These are phyloP conservation scores for Monilinia aucupariae DNA, from an alignment of 2,329 filamentous ascomycete species.

Conservation along the genomic window DNA sequence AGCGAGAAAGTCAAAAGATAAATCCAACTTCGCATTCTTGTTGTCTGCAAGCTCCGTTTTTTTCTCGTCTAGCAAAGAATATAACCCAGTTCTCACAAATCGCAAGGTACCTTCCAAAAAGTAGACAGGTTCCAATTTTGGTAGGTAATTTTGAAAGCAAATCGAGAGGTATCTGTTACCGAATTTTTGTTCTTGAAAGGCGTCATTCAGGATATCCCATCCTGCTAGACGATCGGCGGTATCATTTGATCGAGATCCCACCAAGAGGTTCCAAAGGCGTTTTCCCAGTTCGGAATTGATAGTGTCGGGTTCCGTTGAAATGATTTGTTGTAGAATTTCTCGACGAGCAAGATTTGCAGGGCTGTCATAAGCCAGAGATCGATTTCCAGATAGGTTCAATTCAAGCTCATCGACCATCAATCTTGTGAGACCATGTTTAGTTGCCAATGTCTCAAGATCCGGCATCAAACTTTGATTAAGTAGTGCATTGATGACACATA, in stretches of 20 bases:
- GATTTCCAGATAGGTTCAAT: constrained; percentile 33
- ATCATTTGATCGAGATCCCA: constrained; percentile 58
- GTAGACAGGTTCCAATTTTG: constrained; percentile 49
- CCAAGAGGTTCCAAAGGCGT: constrained; percentile 66
- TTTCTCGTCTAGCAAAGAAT: constrained; percentile 46
- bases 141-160: constrained; percentile 53
- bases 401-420: constrained; percentile 62
- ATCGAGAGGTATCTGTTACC: constrained; percentile 51
- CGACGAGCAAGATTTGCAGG: constrained; percentile 48
- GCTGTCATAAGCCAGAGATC: constrained; percentile 35
- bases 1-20: constrained; percentile 47
- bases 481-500: constrained; percentile 56
- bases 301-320: constrained; percentile 55
- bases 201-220: constrained; percentile 60
- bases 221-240: constrained; percentile 57
- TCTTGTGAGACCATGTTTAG: constrained; percentile 55
- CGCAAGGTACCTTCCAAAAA: constrained; percentile 58
- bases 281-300: constrained; percentile 58
- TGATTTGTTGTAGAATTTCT: constrained; percentile 53
- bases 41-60: constrained; percentile 37
- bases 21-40: constrained; percentile 43
- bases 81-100: constrained; percentile 52
- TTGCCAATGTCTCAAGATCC: constrained; percentile 53
- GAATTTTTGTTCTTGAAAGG: constrained; percentile 40
- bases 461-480: constrained; percentile 42